Conservation (phyloP, 495 filamentous ascomycete genomes). For the Aspergillus indologenus region DNA sequence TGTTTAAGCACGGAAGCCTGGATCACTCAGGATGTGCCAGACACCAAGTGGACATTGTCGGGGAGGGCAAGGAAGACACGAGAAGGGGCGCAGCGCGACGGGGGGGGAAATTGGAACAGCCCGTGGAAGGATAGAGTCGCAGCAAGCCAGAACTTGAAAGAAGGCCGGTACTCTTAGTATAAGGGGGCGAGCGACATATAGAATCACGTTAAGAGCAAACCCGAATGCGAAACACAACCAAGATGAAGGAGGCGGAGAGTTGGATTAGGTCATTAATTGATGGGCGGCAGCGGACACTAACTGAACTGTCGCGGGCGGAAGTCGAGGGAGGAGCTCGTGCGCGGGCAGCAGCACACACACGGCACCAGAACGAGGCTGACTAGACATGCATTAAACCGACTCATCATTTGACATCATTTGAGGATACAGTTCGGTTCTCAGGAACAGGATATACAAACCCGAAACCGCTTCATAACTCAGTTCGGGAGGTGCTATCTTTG, state of each 20-base stretch:
- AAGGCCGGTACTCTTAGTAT: background rate
- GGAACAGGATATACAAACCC: background rate
- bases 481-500: background rate
- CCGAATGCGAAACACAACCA: background rate
- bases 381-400: background rate
- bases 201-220: background rate
- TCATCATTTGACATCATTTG: no score
- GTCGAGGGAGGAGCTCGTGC: background rate
- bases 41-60: slow-evolving; percentile 42
- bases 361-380: background rate
- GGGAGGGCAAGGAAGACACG: slow-evolving; percentile 19
- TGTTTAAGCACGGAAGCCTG: slow-evolving; percentile 23
- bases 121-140: background rate
- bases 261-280: slow-evolving; percentile 6
- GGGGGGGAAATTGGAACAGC: background rate
- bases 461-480: background rate
- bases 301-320: background rate
- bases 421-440: no score
- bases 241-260: slow-evolving; percentile 1
- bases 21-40: slow-evolving; percentile 27
- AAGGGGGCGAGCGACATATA: background rate
- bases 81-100: background rate
- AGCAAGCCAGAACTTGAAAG: no score
- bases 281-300: slow-evolving; percentile 6
- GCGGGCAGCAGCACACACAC: no score